These are phyloP conservation scores for Pholiota conissans DNA, from an alignment of 768 basidiomycete genomes.

Conservation along the genomic window DNA sequence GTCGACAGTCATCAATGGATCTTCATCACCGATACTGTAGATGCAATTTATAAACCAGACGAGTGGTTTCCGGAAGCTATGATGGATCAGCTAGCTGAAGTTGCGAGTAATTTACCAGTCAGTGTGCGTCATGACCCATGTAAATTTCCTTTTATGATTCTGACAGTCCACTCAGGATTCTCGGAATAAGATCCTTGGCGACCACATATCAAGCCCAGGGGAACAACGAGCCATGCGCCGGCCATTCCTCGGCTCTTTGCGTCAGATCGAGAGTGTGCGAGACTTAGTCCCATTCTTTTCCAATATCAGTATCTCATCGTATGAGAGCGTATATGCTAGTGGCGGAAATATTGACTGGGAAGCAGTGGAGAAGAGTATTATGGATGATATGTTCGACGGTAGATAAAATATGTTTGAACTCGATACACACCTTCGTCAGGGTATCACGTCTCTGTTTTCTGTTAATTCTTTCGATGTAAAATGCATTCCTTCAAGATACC, in stretches of 20 bases:
- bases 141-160: not conserved
- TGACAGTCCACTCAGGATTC: conserved; percentile 24
- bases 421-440: no score
- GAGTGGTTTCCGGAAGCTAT: conserved; percentile 83
- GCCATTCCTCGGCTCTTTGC: conserved; percentile 68
- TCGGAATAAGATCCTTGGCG: conserved; percentile 23
- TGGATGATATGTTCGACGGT: conserved; percentile 91
- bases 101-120: conserved; percentile 67
- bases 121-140: conserved; percentile 23
- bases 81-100: conserved; percentile 88
- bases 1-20: conserved; percentile 89
- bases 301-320: conserved; percentile 82
- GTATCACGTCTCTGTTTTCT: conserved; percentile 1
- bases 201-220: conserved; percentile 27
- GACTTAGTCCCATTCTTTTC: conserved; percentile 93
- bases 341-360: conserved; percentile 87
- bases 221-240: conserved; percentile 60
- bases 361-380: conserved; percentile 76
- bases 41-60: conserved; percentile 87
- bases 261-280: conserved; percentile 79
- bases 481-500: not conserved
- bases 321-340: conserved; percentile 87
- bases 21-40: conserved; percentile 96
- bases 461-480: conserved; percentile 1
- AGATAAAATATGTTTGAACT: conserved; percentile 33